These are phyloP conservation scores for Neofusicoccum kwambonambiense DNA, from an alignment of 2,329 filamentous ascomycete species.

Conservation along the genomic window DNA sequence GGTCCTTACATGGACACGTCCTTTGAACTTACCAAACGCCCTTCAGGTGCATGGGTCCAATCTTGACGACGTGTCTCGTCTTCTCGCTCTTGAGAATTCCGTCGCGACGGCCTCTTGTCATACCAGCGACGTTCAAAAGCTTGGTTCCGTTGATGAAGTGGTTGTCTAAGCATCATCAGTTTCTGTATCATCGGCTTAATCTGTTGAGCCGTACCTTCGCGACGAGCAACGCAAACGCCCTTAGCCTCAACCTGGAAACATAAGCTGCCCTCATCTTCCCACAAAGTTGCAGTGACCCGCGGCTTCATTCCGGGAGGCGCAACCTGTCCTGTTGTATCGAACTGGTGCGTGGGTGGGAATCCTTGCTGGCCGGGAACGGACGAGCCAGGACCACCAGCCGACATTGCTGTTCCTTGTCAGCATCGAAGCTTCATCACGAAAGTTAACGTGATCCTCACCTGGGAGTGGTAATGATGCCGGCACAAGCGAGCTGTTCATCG, in stretches of 20 bases:
- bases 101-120: conserved; percentile 93
- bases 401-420: conserved; percentile 21
- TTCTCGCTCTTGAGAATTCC: conserved; percentile 98
- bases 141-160: conserved; percentile 99
- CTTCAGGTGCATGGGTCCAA: conserved; percentile 98
- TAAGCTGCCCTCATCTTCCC: conserved; percentile 96
- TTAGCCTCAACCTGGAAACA: conserved; percentile 98
- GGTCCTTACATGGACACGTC: not conserved
- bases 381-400: conserved; percentile 22
- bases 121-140: conserved; percentile 92
- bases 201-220: conserved; percentile 67
- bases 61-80: conserved; percentile 94
- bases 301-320: conserved; percentile 95
- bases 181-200: not conserved
- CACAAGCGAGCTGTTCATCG: conserved; percentile 65
- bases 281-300: conserved; percentile 89
- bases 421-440: not conserved
- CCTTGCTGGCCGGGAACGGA: conserved; percentile 34
- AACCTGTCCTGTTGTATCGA: conserved; percentile 88
- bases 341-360: conserved; percentile 53
- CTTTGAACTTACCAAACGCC: conserved; percentile 75
- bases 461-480: conserved; percentile 69
- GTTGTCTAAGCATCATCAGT: conserved; percentile 63
- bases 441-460: conserved; percentile 37
- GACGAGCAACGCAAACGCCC: conserved; percentile 89